Conservation (phyloP, 495 filamentous ascomycete genomes). For the Talaromyces borbonicus region DNA sequence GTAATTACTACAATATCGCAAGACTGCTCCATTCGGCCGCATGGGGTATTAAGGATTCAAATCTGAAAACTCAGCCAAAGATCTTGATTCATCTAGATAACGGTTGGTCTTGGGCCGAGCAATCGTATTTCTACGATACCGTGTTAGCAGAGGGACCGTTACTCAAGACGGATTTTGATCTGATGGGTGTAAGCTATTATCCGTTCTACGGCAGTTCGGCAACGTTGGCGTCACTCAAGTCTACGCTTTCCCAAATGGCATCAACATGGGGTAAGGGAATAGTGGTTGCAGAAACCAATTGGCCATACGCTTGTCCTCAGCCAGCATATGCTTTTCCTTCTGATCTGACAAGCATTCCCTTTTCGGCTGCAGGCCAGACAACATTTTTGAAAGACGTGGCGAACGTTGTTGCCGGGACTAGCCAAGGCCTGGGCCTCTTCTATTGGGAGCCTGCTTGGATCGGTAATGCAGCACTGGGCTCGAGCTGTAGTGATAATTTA, state of each 20-base stretch:
- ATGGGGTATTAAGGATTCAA: conserved; percentile 51
- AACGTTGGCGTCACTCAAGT: conserved; percentile 44
- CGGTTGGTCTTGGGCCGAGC: conserved; percentile 57
- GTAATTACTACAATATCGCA: conserved; percentile 48
- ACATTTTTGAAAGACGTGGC: conserved; percentile 47
- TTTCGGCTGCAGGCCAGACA: conserved; percentile 49
- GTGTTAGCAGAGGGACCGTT: conserved; percentile 45
- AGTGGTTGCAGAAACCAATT: conserved; percentile 57
- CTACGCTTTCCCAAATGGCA: conserved; percentile 48
- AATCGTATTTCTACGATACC: conserved; percentile 52
- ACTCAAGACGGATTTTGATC: conserved; percentile 48
- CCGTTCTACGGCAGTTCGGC: conserved; percentile 52
- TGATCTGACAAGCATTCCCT: conserved; percentile 47
- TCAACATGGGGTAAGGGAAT: conserved; percentile 49
- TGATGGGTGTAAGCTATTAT: conserved; percentile 63
- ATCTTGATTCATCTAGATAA: conserved; percentile 65
- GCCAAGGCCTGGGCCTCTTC: conserved; percentile 45
- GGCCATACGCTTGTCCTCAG: conserved; percentile 50
- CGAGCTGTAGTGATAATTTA: conserved; percentile 39
- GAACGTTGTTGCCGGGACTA: conserved; percentile 38
- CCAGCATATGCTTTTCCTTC: conserved; percentile 47
- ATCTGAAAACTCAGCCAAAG: conserved; percentile 42
- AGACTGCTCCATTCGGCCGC: conserved; percentile 51
- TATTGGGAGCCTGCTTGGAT: conserved; percentile 70
- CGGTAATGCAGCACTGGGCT: conserved; percentile 50